Conservation (phyloP, 495 filamentous ascomycete species). For the Lasiosphaeria hispida region DNA sequence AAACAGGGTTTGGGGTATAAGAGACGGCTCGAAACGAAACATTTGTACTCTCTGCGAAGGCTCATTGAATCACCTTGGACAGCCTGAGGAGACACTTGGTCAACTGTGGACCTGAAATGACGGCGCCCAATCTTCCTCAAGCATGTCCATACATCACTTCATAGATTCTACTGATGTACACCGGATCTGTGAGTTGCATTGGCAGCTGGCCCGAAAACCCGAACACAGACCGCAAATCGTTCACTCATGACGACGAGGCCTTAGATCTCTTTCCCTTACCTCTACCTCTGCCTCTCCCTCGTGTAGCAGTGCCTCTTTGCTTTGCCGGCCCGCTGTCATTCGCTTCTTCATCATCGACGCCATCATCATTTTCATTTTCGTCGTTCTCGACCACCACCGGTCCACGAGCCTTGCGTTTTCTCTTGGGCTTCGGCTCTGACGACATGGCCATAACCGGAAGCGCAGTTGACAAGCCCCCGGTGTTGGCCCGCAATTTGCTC, state of each 20-base stretch:
- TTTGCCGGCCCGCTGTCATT: conserved; percentile 13
- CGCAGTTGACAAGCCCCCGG: conserved; percentile 16
- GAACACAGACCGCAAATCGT: no score
- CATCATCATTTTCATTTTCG: conserved; percentile 27
- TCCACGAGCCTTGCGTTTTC: conserved; percentile 26
- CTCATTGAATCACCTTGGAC: no score
- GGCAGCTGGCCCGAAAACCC: no score
- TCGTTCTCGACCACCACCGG: conserved; percentile 24
- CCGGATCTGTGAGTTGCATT: background rate
- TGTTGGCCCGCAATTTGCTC: conserved; percentile 54
- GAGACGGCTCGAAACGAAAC: no score
- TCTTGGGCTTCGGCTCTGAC: conserved; percentile 11
- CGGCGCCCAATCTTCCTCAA: no score
- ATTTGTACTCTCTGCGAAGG: no score
- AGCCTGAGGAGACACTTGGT: no score
- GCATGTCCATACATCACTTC: background rate
- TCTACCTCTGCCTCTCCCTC: conserved; percentile 25
- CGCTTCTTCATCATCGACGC: conserved; percentile 22
- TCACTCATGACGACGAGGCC: conserved; percentile 16
- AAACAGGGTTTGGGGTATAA: no score
- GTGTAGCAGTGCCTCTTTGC: background rate
- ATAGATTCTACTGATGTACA: background rate
- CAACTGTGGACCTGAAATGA: no score
- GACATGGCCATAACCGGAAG: conserved; percentile 21
- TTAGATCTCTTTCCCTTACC: conserved; percentile 37